Evolutionary conservation across 768 basidiomycete genomes (phyloP).

Genomic region (Tulasnella sp.): DNA sequence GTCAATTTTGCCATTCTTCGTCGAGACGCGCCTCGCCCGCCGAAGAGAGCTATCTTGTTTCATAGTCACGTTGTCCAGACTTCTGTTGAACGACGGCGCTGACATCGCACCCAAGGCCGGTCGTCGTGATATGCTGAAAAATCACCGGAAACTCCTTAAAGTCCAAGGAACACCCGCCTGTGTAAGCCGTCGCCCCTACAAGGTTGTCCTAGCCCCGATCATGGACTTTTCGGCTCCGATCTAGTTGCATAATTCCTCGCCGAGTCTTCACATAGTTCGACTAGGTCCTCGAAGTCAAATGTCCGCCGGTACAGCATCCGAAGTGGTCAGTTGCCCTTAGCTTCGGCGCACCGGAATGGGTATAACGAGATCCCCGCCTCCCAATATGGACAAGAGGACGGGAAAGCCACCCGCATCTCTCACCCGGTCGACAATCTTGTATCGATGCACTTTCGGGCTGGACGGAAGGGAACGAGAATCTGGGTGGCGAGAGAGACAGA

Average conservation of each 20-base stretch:
- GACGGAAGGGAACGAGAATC: neutral
- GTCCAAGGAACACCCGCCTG: neutral
- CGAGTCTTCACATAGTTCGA: neutral
- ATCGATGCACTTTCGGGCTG: conserved; percentile 17
- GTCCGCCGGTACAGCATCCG: conserved; percentile 16
- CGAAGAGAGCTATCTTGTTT: conserved; percentile 4
- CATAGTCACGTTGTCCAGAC: conserved; percentile 3
- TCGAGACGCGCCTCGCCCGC: conserved; percentile 1
- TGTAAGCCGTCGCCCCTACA: neutral
- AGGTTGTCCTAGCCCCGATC: conserved; percentile 2
- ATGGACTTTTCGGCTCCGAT: conserved; percentile 3
- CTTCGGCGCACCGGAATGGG: neutral
- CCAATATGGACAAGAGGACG: neutral
- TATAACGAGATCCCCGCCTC: conserved; percentile 10
- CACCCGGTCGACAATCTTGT: neutral
- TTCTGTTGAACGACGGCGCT: neutral
- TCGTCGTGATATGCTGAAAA: conserved; percentile 13
- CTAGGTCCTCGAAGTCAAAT: neutral
- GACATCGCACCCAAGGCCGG: neutral
- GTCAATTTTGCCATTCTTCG: neutral
- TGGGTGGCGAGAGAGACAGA: conserved; percentile 18
- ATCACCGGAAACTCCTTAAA: conserved; percentile 11
- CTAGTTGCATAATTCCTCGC: neutral
- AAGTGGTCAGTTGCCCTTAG: conserved; percentile 1
- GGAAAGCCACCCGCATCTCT: conserved; percentile 10